Evolutionary conservation across 148 eudicot genomes (phyloP), one percentile per base, ranked within the genome.

Genomic region (Selenicereus undatus): DNA sequence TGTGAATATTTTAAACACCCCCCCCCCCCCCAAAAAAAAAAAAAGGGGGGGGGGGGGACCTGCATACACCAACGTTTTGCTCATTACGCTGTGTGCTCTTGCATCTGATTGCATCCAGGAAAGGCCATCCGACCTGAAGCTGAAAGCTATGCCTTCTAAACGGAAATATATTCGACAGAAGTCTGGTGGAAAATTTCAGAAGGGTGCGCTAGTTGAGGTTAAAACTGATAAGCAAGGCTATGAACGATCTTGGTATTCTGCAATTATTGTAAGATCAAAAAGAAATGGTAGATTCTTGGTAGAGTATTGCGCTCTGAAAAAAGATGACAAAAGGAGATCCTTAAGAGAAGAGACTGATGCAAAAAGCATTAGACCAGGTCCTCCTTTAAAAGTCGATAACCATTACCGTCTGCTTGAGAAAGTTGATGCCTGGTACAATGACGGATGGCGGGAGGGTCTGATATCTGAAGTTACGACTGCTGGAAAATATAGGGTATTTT

Each of bases 361-460:
- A 74, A 69, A 76, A 66, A 65, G 80, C 50, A 72, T 91, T 16
- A 88, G 92, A 86, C 91, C 92, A 56, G 82, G 73, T 56, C 92
- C 92, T 32, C 90, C 94, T 79, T 58, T 78, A 54, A 62, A 79
- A 22, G 24, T 64, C 26, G 79, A 82, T 35, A 80, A 82, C 42
- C 39, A 7, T 6, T 90, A 78, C 74, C 78, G 69, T 42, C 74
- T 81, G 75, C 87, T 86, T 77, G 86, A 89, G 73, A 87, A 84
- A 79, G 91, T 91, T 70, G 94, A 91, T 88, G 92, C 85, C 64
- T 88, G 90, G 90, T 79, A 76, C 78, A 86, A 90, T 71, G 87
- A 82, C 77, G 89, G 88, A 73, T 91, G 94, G 94, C 86, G 86
- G 90, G 80, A 78, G 78, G 91, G 91, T 80, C 75, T 80, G 81